Evolutionary conservation across 2,329 filamentous ascomycete genomes (phyloP).

Genomic region (Ceratocystis diversiconidia): DNA sequence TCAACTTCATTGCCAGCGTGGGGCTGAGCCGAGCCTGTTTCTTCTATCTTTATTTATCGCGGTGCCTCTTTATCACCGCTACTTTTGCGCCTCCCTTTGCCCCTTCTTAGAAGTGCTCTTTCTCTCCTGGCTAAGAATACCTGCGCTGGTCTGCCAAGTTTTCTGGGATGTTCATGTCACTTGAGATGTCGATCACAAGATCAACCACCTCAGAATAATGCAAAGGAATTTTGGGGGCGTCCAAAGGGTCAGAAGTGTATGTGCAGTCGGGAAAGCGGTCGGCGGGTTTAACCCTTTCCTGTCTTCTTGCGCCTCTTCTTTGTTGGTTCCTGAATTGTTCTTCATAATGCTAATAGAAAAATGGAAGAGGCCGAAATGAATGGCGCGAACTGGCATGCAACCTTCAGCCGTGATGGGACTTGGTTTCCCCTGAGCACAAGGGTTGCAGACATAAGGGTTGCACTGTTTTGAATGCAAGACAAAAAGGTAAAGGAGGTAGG

Average conservation of each 20-base stretch:
- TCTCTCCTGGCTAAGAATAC: not conserved
- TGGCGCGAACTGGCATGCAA: not conserved
- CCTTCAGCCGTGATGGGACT: not conserved
- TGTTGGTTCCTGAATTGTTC: not conserved
- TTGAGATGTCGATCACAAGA: slow-evolving; percentile 4
- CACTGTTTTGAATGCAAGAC: not conserved
- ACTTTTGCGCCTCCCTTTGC: not conserved
- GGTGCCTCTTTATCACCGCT: not conserved
- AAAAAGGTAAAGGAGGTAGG: not conserved
- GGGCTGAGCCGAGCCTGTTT: no score
- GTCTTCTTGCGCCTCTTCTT: not conserved
- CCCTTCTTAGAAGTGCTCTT: not conserved
- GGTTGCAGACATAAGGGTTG: not conserved
- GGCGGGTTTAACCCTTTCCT: not conserved
- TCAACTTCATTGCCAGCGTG: not conserved
- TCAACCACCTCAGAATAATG: not conserved
- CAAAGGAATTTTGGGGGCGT: not conserved
- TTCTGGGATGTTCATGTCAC: not conserved
- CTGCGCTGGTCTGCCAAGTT: not conserved
- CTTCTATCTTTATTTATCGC: not conserved
- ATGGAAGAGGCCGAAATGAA: not conserved
- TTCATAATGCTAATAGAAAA: not conserved
- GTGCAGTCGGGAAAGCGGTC: not conserved
- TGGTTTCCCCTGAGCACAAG: not conserved
- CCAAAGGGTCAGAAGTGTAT: not conserved